phyloP scores from a whole-genome alignment of 257 asterid species.

The Cordia subcordata region DNA sequence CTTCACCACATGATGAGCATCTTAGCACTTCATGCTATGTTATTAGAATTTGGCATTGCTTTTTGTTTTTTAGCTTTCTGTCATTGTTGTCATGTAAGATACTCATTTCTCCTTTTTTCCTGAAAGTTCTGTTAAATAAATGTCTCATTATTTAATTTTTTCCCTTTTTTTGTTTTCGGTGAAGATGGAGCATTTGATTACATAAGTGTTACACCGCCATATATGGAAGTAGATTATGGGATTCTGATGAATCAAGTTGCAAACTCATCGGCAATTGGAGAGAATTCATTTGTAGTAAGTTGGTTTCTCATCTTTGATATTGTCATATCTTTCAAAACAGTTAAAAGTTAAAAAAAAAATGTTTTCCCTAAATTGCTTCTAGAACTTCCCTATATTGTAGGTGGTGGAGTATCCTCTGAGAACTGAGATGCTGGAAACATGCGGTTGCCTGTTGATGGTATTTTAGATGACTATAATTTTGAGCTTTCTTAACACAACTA shows the following conservation, averaged over 20 bases:
- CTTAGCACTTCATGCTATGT: no score
- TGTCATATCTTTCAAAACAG: neutral
- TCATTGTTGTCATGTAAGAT: neutral
- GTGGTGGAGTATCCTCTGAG: constrained; percentile 84
- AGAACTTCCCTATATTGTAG: constrained; percentile 28
- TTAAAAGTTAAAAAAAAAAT: neutral
- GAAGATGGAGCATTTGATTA: constrained; percentile 67
- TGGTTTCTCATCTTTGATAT: neutral
- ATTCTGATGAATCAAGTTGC: constrained; percentile 76
- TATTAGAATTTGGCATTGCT: no score
- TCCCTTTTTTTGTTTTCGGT: constrained; percentile 41
- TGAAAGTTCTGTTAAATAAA: neutral
- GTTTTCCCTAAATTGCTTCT: neutral
- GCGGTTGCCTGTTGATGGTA: constrained; percentile 76
- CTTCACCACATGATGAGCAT: no score
- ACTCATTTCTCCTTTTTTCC: neutral
- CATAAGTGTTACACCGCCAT: constrained; percentile 93
- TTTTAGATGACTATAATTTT: neutral
- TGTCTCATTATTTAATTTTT: neutral
- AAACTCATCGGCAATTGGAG: constrained; percentile 70
- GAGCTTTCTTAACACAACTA: neutral
- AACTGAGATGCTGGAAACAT: constrained; percentile 83
- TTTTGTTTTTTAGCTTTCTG: no score
- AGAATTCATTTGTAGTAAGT: constrained; percentile 81
- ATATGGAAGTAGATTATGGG: constrained; percentile 75